Conservation (phyloP, 495 filamentous ascomycete species). For the Trichoderma orchidacearum region DNA sequence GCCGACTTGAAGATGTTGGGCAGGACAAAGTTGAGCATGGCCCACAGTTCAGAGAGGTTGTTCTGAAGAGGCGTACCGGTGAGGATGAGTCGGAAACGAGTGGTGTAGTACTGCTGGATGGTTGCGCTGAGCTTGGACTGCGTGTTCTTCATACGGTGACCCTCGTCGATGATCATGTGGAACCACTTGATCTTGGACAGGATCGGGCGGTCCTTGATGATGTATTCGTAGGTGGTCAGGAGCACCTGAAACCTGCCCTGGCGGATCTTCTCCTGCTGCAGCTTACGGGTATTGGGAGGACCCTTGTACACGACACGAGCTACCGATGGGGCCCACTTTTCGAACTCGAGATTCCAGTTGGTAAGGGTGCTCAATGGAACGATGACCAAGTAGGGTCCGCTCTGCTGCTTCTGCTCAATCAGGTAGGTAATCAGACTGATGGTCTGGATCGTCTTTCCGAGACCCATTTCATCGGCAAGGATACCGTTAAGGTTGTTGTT, state of each 20-base stretch:
- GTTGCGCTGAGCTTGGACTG: conserved; percentile 92
- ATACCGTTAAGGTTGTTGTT: conserved; percentile 99
- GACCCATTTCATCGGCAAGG: conserved; percentile 97
- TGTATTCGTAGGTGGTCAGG: conserved; percentile 96
- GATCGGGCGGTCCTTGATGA: conserved; percentile 94
- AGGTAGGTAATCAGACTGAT: conserved; percentile 95
- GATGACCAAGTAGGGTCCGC: conserved; percentile 89
- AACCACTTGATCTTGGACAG: conserved; percentile 97
- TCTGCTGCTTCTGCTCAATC: conserved; percentile 88
- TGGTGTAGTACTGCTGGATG: conserved; percentile 86
- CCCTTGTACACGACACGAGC: conserved; percentile 90
- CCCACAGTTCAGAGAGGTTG: conserved; percentile 92
- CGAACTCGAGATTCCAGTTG: conserved; percentile 97
- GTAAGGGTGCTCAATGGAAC: conserved; percentile 92
- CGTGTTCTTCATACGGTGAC: conserved; percentile 99
- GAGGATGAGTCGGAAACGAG: conserved; percentile 87
- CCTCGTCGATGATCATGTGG: conserved; percentile 99
- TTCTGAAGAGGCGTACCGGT: conserved; percentile 97
- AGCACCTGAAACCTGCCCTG: conserved; percentile 93
- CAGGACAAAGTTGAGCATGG: conserved; percentile 93
- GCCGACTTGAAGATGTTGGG: conserved; percentile 99
- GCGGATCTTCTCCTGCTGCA: conserved; percentile 84
- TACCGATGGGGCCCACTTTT: conserved; percentile 93
- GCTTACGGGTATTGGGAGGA: conserved; percentile 75
- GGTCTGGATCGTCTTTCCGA: conserved; percentile 98